A percentile compares a stretch with the other conserved stretches of the same genome.
These are phyloP conservation scores for Phytophthora colocasiae DNA, from an alignment of 352 stramenopile species.

Conservation along the genomic window DNA sequence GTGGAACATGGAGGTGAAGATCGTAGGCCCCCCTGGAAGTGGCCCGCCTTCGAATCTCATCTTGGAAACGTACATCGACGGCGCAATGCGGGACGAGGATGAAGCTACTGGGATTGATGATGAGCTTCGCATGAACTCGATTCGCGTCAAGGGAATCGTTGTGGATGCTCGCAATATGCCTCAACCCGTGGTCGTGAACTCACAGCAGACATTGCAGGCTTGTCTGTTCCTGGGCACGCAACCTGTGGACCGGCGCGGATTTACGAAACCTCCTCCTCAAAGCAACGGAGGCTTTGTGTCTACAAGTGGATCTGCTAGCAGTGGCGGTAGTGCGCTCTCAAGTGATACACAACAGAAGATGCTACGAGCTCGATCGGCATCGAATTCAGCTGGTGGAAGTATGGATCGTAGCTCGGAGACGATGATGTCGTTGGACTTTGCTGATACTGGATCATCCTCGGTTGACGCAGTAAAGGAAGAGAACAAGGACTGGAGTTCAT, in stretches of 20 bases:
- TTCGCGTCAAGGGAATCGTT: constrained; percentile 88
- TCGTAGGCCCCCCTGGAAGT: constrained; percentile 84
- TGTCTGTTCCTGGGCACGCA: constrained; percentile 89
- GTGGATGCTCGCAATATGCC: constrained; percentile 89
- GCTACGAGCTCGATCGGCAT: constrained; percentile 61
- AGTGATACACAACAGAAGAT: constrained; percentile 70
- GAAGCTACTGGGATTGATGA: constrained; percentile 78
- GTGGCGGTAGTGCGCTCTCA: constrained; percentile 47
- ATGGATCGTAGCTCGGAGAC: constrained; percentile 81
- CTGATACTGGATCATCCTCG: constrained; percentile 63
- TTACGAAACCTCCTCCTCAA: constrained; percentile 87
- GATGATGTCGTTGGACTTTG: constrained; percentile 61
- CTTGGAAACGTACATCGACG: constrained; percentile 90
- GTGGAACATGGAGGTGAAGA: constrained; percentile 94
- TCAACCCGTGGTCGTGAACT: constrained; percentile 88
- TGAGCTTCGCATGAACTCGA: constrained; percentile 87
- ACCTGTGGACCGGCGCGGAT: constrained; percentile 83
- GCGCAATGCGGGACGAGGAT: constrained; percentile 77
- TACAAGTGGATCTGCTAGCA: constrained; percentile 36
- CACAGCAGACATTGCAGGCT: constrained; percentile 86
- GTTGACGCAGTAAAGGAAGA: constrained; percentile 76
- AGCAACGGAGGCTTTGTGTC: constrained; percentile 89
- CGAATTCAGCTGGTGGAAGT: constrained; percentile 46
- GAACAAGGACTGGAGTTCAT: constrained; percentile 91
- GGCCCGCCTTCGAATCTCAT: constrained; percentile 87